A percentile compares a stretch with the other conserved stretches of the same genome.
These are phyloP conservation scores for Geranium incanum DNA, from an alignment of 441 rosid genomes.

Conservation along the genomic window DNA sequence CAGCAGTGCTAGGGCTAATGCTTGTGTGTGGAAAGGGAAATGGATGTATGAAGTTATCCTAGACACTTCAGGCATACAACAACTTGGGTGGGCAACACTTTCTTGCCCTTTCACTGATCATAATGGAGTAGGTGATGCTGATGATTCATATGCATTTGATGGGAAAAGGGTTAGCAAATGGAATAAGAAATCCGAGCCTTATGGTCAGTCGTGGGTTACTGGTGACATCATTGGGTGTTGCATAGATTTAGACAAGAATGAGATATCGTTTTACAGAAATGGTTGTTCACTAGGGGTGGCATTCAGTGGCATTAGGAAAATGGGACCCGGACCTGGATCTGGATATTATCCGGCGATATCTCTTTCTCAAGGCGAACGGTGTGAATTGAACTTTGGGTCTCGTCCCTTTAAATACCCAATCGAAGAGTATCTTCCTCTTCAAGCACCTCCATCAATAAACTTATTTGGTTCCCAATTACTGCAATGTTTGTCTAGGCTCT, in stretches of 20 bases:
- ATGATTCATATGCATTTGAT: slow-evolving; percentile 96
- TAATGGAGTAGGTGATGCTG: slow-evolving; percentile 95
- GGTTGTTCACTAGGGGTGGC: slow-evolving; percentile 88
- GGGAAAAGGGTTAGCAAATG: slow-evolving; percentile 90
- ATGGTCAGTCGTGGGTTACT: slow-evolving; percentile 89
- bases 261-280: slow-evolving; percentile 75
- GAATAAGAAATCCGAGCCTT: slow-evolving; percentile 68
- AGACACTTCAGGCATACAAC: slow-evolving; percentile 87
- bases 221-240: slow-evolving; percentile 97
- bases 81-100: slow-evolving; percentile 92
- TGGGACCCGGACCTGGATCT: slow-evolving; percentile 70
- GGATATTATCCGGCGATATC: slow-evolving; percentile 94
- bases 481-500: slow-evolving; percentile 62
- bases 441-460: slow-evolving; percentile 47
- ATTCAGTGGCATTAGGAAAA: slow-evolving; percentile 66
- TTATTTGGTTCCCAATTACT: slow-evolving; percentile 51
- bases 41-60: slow-evolving; percentile 97
- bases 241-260: slow-evolving; percentile 58
- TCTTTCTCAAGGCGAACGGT: slow-evolving; percentile 88
- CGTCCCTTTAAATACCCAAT: slow-evolving; percentile 74
- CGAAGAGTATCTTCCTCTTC: slow-evolving; percentile 61
- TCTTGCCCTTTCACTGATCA: slow-evolving; percentile 85
- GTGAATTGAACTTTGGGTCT: slow-evolving; percentile 79
- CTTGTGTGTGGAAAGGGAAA: slow-evolving; percentile 85
- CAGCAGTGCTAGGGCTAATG: slow-evolving; percentile 82